Evolutionary conservation across 2,329 filamentous ascomycete genomes (phyloP), one percentile per base, ranked within the genome.

Genomic region (Fusarium nematophilum): DNA sequence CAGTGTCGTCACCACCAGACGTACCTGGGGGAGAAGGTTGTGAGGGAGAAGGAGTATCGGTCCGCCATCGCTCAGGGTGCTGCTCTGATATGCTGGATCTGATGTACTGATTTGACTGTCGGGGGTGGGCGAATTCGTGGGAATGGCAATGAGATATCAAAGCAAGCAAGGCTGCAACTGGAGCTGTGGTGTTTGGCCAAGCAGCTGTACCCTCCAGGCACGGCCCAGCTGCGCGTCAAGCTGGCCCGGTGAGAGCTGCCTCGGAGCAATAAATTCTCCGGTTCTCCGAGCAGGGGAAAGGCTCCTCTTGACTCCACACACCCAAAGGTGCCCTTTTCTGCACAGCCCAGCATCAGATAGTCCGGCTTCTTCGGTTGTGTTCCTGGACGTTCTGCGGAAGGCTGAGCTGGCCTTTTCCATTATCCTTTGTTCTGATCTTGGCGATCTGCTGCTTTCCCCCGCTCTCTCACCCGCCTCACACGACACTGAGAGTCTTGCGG

Each of bases 21-120:
- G 79, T 88, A 96, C 95, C 94, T 99, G 78, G 95, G 95, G 74
- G 95, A 98, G 89, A 99, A 99, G 66, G 95, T 99, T 65, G 95
- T 99, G 76, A 99, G 86, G 57, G 95, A 99, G 88, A 99, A 99
- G 51, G 94, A 97, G 81, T 99, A 99, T 83, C 95, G 87, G 81
- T 99, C 95, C 74, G 95, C 94, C 94, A 99, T 99, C 75, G 66
- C 82, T 73, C 70, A 59, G 64, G 45, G 23, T 57, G 33, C 49
- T 60, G 26, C 30, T 47, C 31, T 30, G 34, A 46, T 40, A 26
- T 49, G 34, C 29, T 62, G 11, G 34, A 23, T 51, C 29, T 44
- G 40, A 43, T 50, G 43, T 55, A 46, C 53, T 40, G 14, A 47
- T 34, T 53, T 34, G 53, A 59, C 43, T 50, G 53, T 46, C 40